phyloP scores from a whole-genome alignment of 148 eudicot species.

The Beta vulgaris region DNA sequence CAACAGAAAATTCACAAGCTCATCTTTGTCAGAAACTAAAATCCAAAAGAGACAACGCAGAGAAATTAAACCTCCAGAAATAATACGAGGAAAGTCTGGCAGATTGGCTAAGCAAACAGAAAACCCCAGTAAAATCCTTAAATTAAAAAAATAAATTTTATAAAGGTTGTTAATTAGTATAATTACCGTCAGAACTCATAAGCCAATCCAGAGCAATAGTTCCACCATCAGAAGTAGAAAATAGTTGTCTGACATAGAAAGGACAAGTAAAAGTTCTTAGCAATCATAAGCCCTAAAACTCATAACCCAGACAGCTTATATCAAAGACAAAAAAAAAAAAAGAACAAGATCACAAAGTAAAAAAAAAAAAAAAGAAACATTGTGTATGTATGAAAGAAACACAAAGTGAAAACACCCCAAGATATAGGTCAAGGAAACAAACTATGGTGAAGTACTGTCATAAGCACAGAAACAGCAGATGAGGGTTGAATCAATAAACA shows the following conservation, averaged over 20 bases:
- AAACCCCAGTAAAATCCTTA: neutral
- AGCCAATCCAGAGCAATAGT: conserved; percentile 95
- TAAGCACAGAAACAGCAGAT: neutral
- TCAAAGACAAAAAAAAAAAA: neutral
- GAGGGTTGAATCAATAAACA: neutral
- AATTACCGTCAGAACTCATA: conserved; percentile 63
- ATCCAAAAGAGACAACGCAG: neutral
- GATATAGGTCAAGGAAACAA: neutral
- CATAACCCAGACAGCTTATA: neutral
- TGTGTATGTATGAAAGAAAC: neutral
- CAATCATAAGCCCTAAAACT: conserved; percentile 1
- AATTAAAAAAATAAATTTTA: neutral
- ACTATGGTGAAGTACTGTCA: neutral
- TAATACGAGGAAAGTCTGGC: neutral
- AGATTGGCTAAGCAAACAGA: neutral
- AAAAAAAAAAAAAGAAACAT: neutral
- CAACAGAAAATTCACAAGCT: neutral
- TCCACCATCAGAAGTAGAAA: conserved; percentile 83
- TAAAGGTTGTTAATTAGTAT: neutral
- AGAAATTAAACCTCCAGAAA: neutral
- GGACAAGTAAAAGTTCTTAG: neutral
- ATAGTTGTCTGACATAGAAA: conserved; percentile 58
- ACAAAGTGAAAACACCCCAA: neutral
- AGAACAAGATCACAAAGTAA: neutral
- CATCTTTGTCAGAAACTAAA: neutral